Percentiles rank a stretch among this genome's conserved stretches.
Conservation (phyloP, 2,329 filamentous ascomycete genomes). For the Aspergillus pseudoterreus region DNA sequence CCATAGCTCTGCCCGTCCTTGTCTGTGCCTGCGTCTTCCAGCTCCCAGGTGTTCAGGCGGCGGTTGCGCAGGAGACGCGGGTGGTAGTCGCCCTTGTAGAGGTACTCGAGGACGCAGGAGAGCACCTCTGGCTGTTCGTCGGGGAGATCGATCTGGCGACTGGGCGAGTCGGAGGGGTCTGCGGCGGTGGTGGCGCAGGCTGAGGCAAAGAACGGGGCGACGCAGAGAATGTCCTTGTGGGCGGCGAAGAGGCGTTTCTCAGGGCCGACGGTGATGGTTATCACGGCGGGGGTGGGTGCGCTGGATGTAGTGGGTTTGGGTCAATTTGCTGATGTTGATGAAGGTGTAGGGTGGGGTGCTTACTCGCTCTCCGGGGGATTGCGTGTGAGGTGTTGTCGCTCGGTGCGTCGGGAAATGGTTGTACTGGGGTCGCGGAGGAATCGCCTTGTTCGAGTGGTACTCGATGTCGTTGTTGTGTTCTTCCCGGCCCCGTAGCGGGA, state of each 20-base stretch:
- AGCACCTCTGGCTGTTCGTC: constrained; percentile 89
- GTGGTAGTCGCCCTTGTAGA: constrained; percentile 93
- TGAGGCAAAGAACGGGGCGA: constrained; percentile 74
- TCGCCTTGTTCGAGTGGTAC: constrained; percentile 27
- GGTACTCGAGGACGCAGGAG: constrained; percentile 82
- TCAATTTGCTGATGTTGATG: background rate
- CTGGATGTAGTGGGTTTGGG: background rate
- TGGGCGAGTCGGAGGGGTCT: constrained; percentile 42
- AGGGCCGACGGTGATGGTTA: constrained; percentile 75
- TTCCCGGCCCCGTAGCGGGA: constrained; percentile 42
- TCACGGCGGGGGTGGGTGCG: constrained; percentile 63
- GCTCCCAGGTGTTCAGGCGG: constrained; percentile 72
- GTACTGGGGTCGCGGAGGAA: constrained; percentile 27
- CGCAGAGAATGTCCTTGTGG: constrained; percentile 77
- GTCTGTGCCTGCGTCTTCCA: constrained; percentile 59
- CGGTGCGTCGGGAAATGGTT: constrained; percentile 23
- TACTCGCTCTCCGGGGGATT: constrained; percentile 36
- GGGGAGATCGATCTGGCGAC: constrained; percentile 73
- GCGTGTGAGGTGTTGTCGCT: constrained; percentile 15
- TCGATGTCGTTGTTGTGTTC: constrained; percentile 15
- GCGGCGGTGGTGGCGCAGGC: constrained; percentile 56
- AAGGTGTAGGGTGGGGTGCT: constrained; percentile 3
- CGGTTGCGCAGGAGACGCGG: constrained; percentile 80
- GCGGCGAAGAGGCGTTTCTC: constrained; percentile 86
- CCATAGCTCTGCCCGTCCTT: constrained; percentile 48